phyloP scores from a whole-genome alignment of 257 asterid species.

The Linderniella brevidens region DNA sequence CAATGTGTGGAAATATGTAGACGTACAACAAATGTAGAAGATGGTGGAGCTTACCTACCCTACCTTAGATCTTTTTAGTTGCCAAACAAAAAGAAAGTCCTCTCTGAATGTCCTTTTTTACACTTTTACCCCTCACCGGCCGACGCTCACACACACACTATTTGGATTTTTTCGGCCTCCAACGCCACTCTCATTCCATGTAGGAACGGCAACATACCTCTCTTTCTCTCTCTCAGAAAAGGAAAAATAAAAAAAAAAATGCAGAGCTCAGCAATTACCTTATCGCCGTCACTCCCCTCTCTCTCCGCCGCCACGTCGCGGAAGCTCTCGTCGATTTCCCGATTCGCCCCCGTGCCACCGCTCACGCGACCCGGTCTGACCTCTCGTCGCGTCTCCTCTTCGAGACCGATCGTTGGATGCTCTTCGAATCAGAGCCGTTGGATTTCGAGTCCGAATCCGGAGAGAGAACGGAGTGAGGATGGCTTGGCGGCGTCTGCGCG shows the following conservation, averaged over 20 bases:
- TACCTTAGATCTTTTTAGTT: too few species aligned
- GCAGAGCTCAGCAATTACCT: constrained; percentile 68
- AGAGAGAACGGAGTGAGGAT: constrained; percentile 30
- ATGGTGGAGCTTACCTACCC: too few species aligned
- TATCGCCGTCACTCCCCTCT: constrained; percentile 35
- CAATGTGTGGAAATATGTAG: too few species aligned
- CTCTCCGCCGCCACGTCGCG: constrained; percentile 29
- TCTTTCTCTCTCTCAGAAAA: too few species aligned
- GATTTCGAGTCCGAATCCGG: constrained; percentile 32
- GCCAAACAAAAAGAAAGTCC: too few species aligned
- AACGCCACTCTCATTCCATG: too few species aligned
- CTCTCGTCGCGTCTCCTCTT: constrained; percentile 3
- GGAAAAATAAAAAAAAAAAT: constrained; percentile 16
- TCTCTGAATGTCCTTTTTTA: too few species aligned
- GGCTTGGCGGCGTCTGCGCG: constrained; percentile 40
- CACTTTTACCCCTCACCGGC: too few species aligned
- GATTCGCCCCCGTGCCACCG: constrained; percentile 9
- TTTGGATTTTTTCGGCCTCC: too few species aligned
- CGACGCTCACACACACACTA: too few species aligned
- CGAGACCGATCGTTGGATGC: constrained; percentile 17
- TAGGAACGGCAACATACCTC: too few species aligned
- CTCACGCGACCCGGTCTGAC: constrained; percentile 6
- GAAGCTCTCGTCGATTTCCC: constrained; percentile 8
- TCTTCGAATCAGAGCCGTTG: constrained; percentile 36
- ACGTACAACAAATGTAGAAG: too few species aligned